Conservation (phyloP, 2,329 filamentous ascomycete species). For the Parasarocladium wereldwijsianum region DNA sequence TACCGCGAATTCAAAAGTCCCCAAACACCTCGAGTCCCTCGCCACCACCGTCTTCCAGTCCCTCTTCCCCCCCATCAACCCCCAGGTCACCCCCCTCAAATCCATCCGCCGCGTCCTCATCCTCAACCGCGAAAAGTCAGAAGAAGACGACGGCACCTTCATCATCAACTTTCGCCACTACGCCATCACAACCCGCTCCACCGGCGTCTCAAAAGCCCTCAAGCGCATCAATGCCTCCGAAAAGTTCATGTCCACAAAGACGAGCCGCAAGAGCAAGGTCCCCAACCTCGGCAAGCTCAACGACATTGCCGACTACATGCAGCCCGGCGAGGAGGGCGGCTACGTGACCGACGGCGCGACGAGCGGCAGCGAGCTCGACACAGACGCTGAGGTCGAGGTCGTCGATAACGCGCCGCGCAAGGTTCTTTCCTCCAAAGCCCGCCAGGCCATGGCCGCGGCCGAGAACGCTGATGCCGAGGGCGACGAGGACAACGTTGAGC, state of each 20-base stretch:
- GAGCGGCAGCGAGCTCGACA: constrained; percentile 84
- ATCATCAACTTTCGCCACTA: constrained; percentile 85
- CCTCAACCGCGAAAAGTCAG: constrained; percentile 62
- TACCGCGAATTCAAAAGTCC: constrained; percentile 54
- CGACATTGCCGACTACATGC: constrained; percentile 89
- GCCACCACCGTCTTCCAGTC: constrained; percentile 92
- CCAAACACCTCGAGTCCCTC: constrained; percentile 85
- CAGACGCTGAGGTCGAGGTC: constrained; percentile 90
- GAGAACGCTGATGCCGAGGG: constrained; percentile 29
- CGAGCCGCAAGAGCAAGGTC: constrained; percentile 51
- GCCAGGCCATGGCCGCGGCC: constrained; percentile 23
- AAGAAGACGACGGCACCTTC: constrained; percentile 54
- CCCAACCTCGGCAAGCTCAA: constrained; percentile 84
- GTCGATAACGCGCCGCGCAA: constrained; percentile 48
- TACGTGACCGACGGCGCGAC: constrained; percentile 68
- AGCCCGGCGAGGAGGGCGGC: constrained; percentile 62
- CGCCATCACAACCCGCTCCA: constrained; percentile 79
- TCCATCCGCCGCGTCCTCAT: constrained; percentile 88
- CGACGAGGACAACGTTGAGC: constrained; percentile 50
- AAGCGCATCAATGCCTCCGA: constrained; percentile 76
- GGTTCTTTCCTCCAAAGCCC: constrained; percentile 39
- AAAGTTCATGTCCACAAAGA: constrained; percentile 49
- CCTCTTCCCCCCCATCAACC: constrained; percentile 89
- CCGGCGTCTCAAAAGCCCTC: constrained; percentile 72
- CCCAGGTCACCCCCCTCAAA: constrained; percentile 73